These are phyloP conservation scores for Yueomyces sp. DNA, from an alignment of 805 yeast species.

Conservation along the genomic window DNA sequence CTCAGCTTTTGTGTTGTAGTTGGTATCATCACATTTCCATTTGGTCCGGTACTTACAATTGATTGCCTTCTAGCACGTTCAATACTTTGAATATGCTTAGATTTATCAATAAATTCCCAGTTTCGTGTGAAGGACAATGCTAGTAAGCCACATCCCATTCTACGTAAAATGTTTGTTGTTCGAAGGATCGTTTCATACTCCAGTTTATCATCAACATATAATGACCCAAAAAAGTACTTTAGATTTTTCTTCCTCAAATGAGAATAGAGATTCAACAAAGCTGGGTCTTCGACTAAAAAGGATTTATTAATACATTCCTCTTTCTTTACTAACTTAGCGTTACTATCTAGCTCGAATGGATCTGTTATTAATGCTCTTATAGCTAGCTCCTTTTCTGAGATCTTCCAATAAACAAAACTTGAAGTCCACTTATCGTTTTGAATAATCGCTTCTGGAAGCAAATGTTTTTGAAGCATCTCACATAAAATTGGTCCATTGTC, in stretches of 20 bases:
- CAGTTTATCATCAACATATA: conserved; percentile 25
- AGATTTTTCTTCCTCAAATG: conserved; percentile 41
- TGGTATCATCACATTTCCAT: conserved; percentile 3
- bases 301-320: conserved; percentile 26
- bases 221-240: conserved; percentile 37
- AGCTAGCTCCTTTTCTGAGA: conserved; percentile 35
- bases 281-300: conserved; percentile 69
- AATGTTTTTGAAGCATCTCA: conserved; percentile 32
- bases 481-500: conserved; percentile 43
- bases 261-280: conserved; percentile 51
- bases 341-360: conserved; percentile 29
- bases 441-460: conserved; percentile 44
- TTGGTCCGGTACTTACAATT: neutral
- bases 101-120: conserved; percentile 44
- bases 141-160: conserved; percentile 87
- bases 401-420: conserved; percentile 69
- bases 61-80: neutral
- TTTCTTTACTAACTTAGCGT: conserved; percentile 17
- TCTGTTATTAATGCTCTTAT: conserved; percentile 53
- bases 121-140: conserved; percentile 46
- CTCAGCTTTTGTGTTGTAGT: conserved; percentile 10
- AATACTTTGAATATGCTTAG: conserved; percentile 1
- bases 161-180: conserved; percentile 51
- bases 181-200: conserved; percentile 55
- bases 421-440: conserved; percentile 70